A percentile compares a stretch with the other conserved stretches of the same genome.
These are phyloP conservation scores for Erigeron canadensis DNA, from an alignment of 129 eudicot genomes.

Conservation along the genomic window DNA sequence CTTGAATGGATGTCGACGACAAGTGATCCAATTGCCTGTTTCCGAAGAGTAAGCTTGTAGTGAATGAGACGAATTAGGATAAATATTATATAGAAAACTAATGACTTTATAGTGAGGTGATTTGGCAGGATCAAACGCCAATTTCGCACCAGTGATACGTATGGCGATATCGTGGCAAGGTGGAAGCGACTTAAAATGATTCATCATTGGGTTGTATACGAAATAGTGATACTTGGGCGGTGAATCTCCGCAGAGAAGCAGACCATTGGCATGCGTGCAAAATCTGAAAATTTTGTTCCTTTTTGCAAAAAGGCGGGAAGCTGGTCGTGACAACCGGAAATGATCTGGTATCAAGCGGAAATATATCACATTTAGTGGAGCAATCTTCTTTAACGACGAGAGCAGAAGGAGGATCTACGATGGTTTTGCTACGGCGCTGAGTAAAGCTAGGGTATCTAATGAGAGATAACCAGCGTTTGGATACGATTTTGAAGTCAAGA, in stretches of 20 bases:
- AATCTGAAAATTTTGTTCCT: no score
- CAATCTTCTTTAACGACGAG: no score
- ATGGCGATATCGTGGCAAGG: no score
- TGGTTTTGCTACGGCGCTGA: not conserved
- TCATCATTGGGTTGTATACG: not conserved
- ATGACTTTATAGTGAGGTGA: no score
- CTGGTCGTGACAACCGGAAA: no score
- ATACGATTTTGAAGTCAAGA: not conserved
- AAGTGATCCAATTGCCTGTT: conserved; percentile 8
- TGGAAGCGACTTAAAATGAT: not conserved
- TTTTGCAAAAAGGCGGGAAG: no score
- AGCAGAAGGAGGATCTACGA: conserved; percentile 4
- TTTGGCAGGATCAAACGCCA: conserved; percentile 3
- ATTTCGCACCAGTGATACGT: not conserved
- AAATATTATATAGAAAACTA: no score
- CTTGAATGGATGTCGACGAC: no score
- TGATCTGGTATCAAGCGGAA: conserved; percentile 14
- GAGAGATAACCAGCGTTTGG: conserved; percentile 23
- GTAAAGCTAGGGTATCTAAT: conserved; percentile 3
- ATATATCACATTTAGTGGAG: not conserved
- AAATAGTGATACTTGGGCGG: not conserved
- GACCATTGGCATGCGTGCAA: conserved; percentile 20
- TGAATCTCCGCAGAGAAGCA: conserved; percentile 12
- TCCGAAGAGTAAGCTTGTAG: conserved; percentile 21
- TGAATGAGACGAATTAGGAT: no score